A percentile compares a stretch with the other conserved stretches of the same genome.
Evolutionary conservation across 331 rosid genomes (phyloP).

Genomic region (Spiraea crenata): DNA sequence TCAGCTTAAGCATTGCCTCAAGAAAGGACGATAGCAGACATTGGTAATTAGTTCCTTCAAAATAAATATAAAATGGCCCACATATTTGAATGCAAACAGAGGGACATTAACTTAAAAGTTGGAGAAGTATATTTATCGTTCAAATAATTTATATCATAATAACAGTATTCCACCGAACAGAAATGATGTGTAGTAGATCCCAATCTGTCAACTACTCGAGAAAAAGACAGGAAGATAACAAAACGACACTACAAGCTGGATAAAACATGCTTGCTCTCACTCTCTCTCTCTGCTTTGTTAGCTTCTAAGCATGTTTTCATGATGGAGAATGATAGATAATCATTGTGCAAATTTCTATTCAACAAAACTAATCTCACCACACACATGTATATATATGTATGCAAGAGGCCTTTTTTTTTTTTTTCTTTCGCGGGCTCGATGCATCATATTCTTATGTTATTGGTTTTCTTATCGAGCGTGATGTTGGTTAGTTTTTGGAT

Average conservation of each 20-base stretch:
- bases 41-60: too few relatives aligned
- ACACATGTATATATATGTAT: too few relatives aligned
- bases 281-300: constrained; percentile 35
- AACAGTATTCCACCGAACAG: background rate
- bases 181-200: constrained; percentile 5
- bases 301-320: constrained; percentile 82
- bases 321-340: constrained; percentile 49
- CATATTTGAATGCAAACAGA: too few relatives aligned
- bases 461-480: too few relatives aligned
- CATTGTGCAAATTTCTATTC: constrained; percentile 36
- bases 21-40: too few relatives aligned
- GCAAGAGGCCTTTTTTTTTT: too few relatives aligned
- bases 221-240: constrained; percentile 14
- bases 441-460: too few relatives aligned
- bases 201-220: constrained; percentile 8
- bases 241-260: constrained; percentile 16
- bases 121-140: background rate
- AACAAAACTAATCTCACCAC: constrained; percentile 6
- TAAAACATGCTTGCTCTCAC: background rate
- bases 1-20: too few relatives aligned
- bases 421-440: too few relatives aligned
- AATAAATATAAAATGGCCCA: too few relatives aligned
- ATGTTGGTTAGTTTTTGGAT: too few relatives aligned
- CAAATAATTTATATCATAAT: background rate
- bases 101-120: too few relatives aligned